Percentiles rank a stretch among this genome's conserved stretches.
Evolutionary conservation across 257 asterid genomes (phyloP).

Genomic region (Linderniella brevidens): DNA sequence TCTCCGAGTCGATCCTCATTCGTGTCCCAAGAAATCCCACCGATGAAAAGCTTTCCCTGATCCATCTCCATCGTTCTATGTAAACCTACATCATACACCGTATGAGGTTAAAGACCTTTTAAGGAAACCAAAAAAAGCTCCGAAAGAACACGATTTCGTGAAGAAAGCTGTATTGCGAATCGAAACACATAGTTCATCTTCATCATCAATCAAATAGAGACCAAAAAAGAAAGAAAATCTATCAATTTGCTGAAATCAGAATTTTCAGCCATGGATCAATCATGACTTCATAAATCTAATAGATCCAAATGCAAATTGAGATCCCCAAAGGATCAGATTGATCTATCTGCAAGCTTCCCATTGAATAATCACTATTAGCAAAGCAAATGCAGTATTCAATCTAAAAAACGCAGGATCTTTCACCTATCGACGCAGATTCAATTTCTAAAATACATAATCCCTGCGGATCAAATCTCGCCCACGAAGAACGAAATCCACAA

Average conservation of each 20-base stretch:
- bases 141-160: neutral
- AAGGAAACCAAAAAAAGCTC: too few species aligned
- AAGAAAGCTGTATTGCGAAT: slow-evolving; percentile 6
- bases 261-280: neutral
- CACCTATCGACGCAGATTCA: too few species aligned
- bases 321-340: too few species aligned
- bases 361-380: slow-evolving; percentile 8
- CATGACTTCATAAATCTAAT: slow-evolving; percentile 4
- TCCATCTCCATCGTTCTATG: slow-evolving; percentile 30
- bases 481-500: too few species aligned
- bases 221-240: too few species aligned
- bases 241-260: too few species aligned
- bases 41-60: slow-evolving; percentile 66
- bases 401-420: slow-evolving; percentile 26
- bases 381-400: slow-evolving; percentile 24
- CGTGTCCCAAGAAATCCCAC: slow-evolving; percentile 93
- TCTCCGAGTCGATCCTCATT: slow-evolving; percentile 76
- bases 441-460: too few species aligned
- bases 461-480: too few species aligned
- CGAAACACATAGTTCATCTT: neutral
- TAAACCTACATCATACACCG: slow-evolving; percentile 11
- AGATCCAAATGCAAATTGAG: slow-evolving; percentile 17
- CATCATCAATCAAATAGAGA: too few species aligned
- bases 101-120: slow-evolving; percentile 2
- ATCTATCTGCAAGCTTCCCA: slow-evolving; percentile 11